phyloP scores from a whole-genome alignment of 2,329 filamentous ascomycete genomes.

The Fusarium torulosum region DNA sequence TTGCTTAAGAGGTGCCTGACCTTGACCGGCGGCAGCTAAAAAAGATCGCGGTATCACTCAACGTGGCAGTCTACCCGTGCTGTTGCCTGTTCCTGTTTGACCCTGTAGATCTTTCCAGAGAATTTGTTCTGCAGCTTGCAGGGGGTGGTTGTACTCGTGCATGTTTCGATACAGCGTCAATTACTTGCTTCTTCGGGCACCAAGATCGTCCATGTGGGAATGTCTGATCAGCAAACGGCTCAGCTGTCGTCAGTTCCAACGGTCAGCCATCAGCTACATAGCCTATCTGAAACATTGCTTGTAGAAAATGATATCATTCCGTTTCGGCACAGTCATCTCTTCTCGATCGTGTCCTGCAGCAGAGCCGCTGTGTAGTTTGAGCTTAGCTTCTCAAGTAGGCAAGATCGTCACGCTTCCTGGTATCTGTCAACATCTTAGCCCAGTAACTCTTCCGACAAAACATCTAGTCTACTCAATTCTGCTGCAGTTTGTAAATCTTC shows the following conservation, averaged over 20 bases:
- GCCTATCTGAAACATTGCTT: background rate
- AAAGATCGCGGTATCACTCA: constrained; percentile 4
- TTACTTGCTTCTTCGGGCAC: background rate
- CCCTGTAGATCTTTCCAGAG: constrained; percentile 24
- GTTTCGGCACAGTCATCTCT: background rate
- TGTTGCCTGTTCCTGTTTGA: constrained; percentile 11
- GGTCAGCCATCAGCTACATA: background rate
- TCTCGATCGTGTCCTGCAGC: constrained; percentile 20
- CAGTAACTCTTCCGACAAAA: constrained; percentile 9
- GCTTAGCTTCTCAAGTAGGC: constrained; percentile 33
- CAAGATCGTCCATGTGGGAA: constrained; percentile 15
- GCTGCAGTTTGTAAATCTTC: constrained; percentile 6
- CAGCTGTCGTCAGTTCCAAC: constrained; percentile 5
- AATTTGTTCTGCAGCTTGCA: constrained; percentile 1
- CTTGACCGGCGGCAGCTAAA: constrained; percentile 11
- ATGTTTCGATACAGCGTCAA: constrained; percentile 6
- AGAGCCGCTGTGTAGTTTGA: constrained; percentile 14
- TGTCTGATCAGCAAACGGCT: constrained; percentile 1
- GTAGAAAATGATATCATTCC: constrained; percentile 12
- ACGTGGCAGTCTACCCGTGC: constrained; percentile 21
- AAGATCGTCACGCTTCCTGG: constrained; percentile 33
- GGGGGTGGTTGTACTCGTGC: constrained; percentile 15
- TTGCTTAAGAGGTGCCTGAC: background rate
- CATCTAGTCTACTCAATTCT: constrained; percentile 15
- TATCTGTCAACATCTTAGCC: constrained; percentile 26